phyloP scores from a whole-genome alignment of 768 basidiomycete species.

The Trametes sanguinea region DNA sequence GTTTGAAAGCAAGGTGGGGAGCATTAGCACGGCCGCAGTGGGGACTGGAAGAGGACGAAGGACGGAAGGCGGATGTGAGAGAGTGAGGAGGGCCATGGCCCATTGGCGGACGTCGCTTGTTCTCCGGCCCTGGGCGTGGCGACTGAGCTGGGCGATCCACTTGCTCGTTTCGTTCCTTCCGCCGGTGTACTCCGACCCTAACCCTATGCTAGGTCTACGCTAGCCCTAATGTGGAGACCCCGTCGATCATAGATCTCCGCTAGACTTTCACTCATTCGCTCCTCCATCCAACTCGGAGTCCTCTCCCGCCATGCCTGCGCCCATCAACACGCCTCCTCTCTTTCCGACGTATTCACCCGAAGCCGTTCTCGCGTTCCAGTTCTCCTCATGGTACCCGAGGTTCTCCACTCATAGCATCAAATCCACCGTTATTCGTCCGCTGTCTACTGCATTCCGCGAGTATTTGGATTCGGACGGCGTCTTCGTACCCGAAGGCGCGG shows the following conservation, averaged over 20 bases:
- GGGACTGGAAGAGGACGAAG: not conserved
- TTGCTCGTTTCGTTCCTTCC: slow-evolving; percentile 4
- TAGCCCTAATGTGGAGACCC: not conserved
- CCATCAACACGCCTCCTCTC: slow-evolving; percentile 30
- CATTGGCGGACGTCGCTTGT: slow-evolving; percentile 5
- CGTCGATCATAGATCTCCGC: slow-evolving; percentile 2
- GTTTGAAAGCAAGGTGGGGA: not conserved
- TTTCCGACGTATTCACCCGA: slow-evolving; percentile 56
- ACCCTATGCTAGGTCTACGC: slow-evolving; percentile 1
- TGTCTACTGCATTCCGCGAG: slow-evolving; percentile 60
- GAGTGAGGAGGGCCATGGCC: not conserved
- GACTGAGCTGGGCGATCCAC: not conserved
- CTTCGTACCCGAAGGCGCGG: slow-evolving; percentile 79
- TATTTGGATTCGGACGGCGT: slow-evolving; percentile 88
- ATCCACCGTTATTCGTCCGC: slow-evolving; percentile 72
- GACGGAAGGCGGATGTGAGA: slow-evolving; percentile 8
- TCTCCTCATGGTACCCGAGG: slow-evolving; percentile 81
- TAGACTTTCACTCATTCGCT: slow-evolving; percentile 23
- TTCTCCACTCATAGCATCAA: slow-evolving; percentile 67
- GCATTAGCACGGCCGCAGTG: not conserved
- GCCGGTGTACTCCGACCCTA: not conserved
- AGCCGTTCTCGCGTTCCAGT: slow-evolving; percentile 73
- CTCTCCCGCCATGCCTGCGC: slow-evolving; percentile 33
- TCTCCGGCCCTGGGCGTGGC: not conserved
- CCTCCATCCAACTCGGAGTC: not conserved